Base-by-base conservation (phyloP, 305 asterid species). In the Euphrasia arctica region DNA sequence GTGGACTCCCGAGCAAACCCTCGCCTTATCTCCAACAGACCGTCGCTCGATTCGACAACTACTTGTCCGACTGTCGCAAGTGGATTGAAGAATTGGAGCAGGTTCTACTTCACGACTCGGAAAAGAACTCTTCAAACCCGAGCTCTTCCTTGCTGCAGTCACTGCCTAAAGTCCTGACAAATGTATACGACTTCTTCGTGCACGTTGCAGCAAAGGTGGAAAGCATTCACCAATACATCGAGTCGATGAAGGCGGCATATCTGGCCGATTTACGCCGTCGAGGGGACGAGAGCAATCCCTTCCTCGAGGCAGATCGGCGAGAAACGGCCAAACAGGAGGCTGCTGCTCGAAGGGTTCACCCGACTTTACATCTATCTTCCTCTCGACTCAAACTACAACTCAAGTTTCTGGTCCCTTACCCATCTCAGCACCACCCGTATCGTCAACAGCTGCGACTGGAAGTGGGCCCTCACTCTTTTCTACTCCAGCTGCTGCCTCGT, bases 151-250 rank as follows among this genome's bases (percentile, higher is more conserved):
- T 90, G 75, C 76, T 90, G 82, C 95, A 83, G 65, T 91, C 96
- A 70, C 87, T 91, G 70, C 98, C 98, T 36, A 85, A 86, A 70
- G 90, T 88, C 78, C 76, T 91, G 88, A 71, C 81, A 68, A 89
- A 91, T 79, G 96, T 91, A 15, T 94, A 91, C 64, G 95, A 74
- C 72, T 91, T 84, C 77, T 91, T 89, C 71, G 95, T 91, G 73
- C 96, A 91, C 69, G 95, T 91, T 58, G 98, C 98, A 49, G 85
- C 99, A 52, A 93, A 90, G 99, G 95, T 82, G 64, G 99, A 90
- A 77, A 88, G 89, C 79, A 85, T 90, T 77, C 99, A 90, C 75
- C 97, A 93, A 75, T 81, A 90, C 74, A 79, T 93, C 70, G 99
- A 88, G 80, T 93, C 99, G 66, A 93, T 93, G 99, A 88, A 81